phyloP scores from a whole-genome alignment of 192 early-diverging fungal species.

The Kickxella alabastrina region DNA sequence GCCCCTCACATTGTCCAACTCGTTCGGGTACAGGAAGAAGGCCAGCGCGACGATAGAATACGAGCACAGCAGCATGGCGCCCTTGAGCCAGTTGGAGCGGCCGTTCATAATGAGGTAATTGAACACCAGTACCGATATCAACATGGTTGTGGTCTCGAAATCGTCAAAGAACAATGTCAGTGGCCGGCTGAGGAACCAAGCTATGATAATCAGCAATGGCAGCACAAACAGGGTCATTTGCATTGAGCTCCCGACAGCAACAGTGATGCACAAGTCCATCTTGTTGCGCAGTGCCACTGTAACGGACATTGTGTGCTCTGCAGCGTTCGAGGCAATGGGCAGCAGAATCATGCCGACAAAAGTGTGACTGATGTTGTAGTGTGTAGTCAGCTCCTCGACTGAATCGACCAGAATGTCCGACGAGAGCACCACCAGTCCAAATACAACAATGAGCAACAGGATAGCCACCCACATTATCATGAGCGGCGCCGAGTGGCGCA shows the following conservation, averaged over 20 bases:
- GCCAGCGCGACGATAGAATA: slow-evolving; percentile 82
- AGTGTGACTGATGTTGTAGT: slow-evolving; percentile 66
- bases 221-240: slow-evolving; percentile 83
- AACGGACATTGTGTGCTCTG: slow-evolving; percentile 82
- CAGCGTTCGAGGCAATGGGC: slow-evolving; percentile 85
- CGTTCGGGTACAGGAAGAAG: slow-evolving; percentile 68
- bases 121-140: slow-evolving; percentile 81
- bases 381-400: slow-evolving; percentile 48
- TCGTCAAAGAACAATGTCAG: slow-evolving; percentile 80
- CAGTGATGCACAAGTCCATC: slow-evolving; percentile 74
- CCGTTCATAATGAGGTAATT: slow-evolving; percentile 82
- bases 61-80: slow-evolving; percentile 73
- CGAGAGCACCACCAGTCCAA: slow-evolving; percentile 68
- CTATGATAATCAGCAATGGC: slow-evolving; percentile 71
- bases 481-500: slow-evolving; percentile 43
- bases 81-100: slow-evolving; percentile 90
- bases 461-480: slow-evolving; percentile 59
- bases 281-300: slow-evolving; percentile 85
- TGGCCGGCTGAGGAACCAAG: slow-evolving; percentile 69
- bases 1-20: slow-evolving; percentile 20
- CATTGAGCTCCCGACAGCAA: slow-evolving; percentile 76
- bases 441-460: slow-evolving; percentile 56
- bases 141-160: slow-evolving; percentile 79
- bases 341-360: slow-evolving; percentile 93
- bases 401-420: slow-evolving; percentile 79